Evolutionary conservation across 139 green algal species (phyloP).

Genomic region (Closterium sp.): DNA sequence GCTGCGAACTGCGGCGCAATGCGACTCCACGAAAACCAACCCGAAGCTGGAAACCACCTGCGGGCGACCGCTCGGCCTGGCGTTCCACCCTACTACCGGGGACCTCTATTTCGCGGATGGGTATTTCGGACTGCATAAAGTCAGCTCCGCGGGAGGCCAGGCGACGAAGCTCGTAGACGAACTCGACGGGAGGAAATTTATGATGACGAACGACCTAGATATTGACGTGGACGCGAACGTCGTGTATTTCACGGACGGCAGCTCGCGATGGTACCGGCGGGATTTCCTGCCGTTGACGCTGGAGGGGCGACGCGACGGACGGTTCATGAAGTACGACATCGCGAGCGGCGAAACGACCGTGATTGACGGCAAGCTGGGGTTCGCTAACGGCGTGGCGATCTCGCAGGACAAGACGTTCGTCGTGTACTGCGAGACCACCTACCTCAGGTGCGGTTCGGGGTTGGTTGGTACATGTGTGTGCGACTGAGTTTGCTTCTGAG

Average conservation of each 20-base stretch:
- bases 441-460: slow-evolving; percentile 26
- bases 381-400: slow-evolving; percentile 76
- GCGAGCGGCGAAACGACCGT: neutral
- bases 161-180: slow-evolving; percentile 3
- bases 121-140: slow-evolving; percentile 30
- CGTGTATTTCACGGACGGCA: slow-evolving; percentile 64
- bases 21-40: neutral
- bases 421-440: slow-evolving; percentile 57
- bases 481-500: neutral
- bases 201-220: slow-evolving; percentile 70
- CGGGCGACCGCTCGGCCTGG: slow-evolving; percentile 34
- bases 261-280: neutral
- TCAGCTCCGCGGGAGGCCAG: slow-evolving; percentile 2
- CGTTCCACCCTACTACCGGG: slow-evolving; percentile 25
- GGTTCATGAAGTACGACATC: neutral
- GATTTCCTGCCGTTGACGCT: neutral
- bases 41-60: slow-evolving; percentile 14
- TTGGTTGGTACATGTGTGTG: neutral
- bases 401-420: slow-evolving; percentile 64
- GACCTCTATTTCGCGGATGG: slow-evolving; percentile 45
- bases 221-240: slow-evolving; percentile 61
- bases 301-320: neutral
- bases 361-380: slow-evolving; percentile 29
- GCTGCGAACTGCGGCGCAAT: neutral
- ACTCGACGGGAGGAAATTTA: slow-evolving; percentile 46